Conservation (phyloP, 2,329 filamentous ascomycete genomes). For the Paramyrothecium sp. region DNA sequence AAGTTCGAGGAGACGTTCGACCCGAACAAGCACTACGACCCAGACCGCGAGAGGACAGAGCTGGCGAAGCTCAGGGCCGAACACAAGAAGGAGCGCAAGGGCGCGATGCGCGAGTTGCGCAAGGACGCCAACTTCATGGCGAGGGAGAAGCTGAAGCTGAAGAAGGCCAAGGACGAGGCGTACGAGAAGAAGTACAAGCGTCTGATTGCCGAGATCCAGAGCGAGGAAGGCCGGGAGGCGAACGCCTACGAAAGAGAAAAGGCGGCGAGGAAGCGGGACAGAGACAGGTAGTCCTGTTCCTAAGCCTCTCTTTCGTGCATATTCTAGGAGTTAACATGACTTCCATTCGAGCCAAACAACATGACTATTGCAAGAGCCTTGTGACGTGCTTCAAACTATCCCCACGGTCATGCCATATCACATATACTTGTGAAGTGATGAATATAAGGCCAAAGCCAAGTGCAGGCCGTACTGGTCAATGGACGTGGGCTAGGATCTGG, state of each 20-base stretch:
- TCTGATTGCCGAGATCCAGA: conserved; percentile 92
- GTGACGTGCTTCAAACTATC: too few species aligned
- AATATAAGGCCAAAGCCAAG: too few species aligned
- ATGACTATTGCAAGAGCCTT: neutral
- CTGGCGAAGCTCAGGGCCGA: conserved; percentile 81
- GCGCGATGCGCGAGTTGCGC: conserved; percentile 86
- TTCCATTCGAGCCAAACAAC: too few species aligned
- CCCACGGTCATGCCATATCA: too few species aligned
- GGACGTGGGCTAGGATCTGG: too few species aligned
- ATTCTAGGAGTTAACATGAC: too few species aligned
- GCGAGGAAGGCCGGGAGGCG: conserved; percentile 80
- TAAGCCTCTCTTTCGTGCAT: too few species aligned
- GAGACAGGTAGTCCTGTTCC: conserved; percentile 34
- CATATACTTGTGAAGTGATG: too few species aligned
- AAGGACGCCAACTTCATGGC: conserved; percentile 96
- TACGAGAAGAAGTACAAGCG: conserved; percentile 97
- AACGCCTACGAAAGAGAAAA: conserved; percentile 91
- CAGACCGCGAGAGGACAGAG: conserved; percentile 85
- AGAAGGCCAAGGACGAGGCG: conserved; percentile 88
- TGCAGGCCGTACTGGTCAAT: too few species aligned
- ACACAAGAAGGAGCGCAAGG: conserved; percentile 94
- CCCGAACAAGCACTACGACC: conserved; percentile 95
- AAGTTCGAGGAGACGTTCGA: conserved; percentile 97
- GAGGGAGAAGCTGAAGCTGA: conserved; percentile 82
- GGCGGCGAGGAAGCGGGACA: conserved; percentile 67